A percentile compares a stretch with the other conserved stretches of the same genome.
phyloP scores from a whole-genome alignment of 2,329 filamentous ascomycete species.

The Pyricularia pennisetigena region DNA sequence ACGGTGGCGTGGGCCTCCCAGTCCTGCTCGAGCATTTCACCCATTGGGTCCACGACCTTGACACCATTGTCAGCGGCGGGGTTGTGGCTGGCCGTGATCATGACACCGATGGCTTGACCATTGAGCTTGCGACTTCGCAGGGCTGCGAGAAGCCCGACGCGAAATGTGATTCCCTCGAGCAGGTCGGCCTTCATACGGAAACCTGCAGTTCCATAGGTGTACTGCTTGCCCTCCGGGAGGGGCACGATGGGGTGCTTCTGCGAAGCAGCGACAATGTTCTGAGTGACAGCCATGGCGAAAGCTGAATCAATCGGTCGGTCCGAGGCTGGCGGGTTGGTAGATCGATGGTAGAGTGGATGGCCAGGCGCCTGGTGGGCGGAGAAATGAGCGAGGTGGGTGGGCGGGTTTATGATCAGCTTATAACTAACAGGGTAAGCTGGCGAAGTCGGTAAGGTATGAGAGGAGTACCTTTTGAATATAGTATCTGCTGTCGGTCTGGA shows the following conservation, averaged over 20 bases:
- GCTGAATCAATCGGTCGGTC: not conserved
- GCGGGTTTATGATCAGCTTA: not conserved
- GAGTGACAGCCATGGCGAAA: slow-evolving; percentile 9
- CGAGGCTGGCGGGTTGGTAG: not conserved
- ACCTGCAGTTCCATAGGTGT: slow-evolving; percentile 58
- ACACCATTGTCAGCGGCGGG: slow-evolving; percentile 83
- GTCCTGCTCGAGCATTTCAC: slow-evolving; percentile 93
- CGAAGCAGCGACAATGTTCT: slow-evolving; percentile 48
- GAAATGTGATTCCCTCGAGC: slow-evolving; percentile 85
- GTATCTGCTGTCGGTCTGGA: not conserved
- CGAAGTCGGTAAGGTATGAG: not conserved
- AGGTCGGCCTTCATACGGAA: slow-evolving; percentile 67
- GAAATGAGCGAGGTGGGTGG: not conserved
- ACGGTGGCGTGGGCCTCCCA: slow-evolving; percentile 87
- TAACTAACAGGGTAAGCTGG: not conserved
- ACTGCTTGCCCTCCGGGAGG: slow-evolving; percentile 34
- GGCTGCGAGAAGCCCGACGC: slow-evolving; percentile 80
- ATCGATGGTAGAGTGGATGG: not conserved
- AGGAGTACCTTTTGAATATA: not conserved
- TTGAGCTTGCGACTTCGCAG: slow-evolving; percentile 84
- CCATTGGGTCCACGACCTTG: slow-evolving; percentile 94
- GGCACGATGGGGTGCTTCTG: slow-evolving; percentile 49
- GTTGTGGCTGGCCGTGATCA: slow-evolving; percentile 94
- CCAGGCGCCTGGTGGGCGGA: not conserved
- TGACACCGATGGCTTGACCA: slow-evolving; percentile 87